Percentiles rank a stretch among this genome's conserved stretches.
These are phyloP conservation scores for Colletotrichum sansevieriae DNA, from an alignment of 2,329 filamentous ascomycete genomes.

Conservation along the genomic window DNA sequence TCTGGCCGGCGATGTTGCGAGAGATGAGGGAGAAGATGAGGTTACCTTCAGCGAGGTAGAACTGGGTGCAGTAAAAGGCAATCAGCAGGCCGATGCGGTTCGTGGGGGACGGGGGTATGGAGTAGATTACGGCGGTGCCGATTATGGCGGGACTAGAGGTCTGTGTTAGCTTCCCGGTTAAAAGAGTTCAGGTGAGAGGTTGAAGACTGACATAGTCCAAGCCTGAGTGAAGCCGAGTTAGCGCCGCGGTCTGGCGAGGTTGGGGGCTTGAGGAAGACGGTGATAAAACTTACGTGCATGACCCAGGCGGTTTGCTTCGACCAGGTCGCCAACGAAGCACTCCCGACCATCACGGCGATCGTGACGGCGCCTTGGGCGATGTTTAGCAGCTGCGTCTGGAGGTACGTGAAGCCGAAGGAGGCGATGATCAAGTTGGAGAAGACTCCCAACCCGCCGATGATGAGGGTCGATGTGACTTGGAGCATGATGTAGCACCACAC, in stretches of 20 bases:
- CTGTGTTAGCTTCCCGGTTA: not conserved
- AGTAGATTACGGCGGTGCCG: constrained; percentile 57
- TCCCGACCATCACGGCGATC: constrained; percentile 52
- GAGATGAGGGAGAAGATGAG: constrained; percentile 77
- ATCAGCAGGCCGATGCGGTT: constrained; percentile 54
- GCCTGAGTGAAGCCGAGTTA: constrained; percentile 62
- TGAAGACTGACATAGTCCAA: constrained; percentile 12
- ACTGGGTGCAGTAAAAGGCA: constrained; percentile 59
- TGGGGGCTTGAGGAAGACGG: constrained; percentile 66
- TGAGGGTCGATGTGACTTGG: too few relatives aligned
- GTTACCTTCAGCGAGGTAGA: constrained; percentile 56
- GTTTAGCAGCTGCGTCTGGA: too few relatives aligned
- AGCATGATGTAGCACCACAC: too few relatives aligned
- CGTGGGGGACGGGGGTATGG: constrained; percentile 46
- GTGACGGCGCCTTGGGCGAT: too few relatives aligned
- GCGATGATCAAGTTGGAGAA: too few relatives aligned
- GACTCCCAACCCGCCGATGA: too few relatives aligned
- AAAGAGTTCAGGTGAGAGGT: not conserved
- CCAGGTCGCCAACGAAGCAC: constrained; percentile 65
- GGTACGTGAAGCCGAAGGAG: too few relatives aligned
- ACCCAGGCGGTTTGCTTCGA: constrained; percentile 66
- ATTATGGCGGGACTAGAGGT: constrained; percentile 38
- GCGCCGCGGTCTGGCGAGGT: not conserved
- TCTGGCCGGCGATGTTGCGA: constrained; percentile 76
- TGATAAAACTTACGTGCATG: constrained; percentile 20